phyloP scores from a whole-genome alignment of 257 asterid species.

The Nicotiana tabacum region DNA sequence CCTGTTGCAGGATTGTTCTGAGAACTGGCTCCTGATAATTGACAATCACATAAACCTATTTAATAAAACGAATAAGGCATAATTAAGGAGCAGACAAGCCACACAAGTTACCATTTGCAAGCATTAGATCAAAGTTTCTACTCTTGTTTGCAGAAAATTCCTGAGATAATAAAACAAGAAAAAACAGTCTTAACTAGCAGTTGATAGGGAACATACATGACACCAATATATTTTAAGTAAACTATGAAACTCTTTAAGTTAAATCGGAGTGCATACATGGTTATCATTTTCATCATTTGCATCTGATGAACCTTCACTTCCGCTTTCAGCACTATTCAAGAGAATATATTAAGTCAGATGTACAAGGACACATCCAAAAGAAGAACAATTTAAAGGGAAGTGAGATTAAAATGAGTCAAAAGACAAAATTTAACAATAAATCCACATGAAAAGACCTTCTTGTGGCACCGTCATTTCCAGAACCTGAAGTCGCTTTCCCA shows the following conservation, averaged over 20 bases:
- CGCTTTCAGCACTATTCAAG: slow-evolving; percentile 77
- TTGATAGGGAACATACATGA: not conserved
- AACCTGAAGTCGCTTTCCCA: slow-evolving; percentile 70
- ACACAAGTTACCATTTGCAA: slow-evolving; percentile 68
- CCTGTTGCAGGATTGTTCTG: slow-evolving; percentile 58
- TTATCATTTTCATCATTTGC: slow-evolving; percentile 72
- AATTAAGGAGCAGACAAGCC: slow-evolving; percentile 4
- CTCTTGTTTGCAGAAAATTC: slow-evolving; percentile 63
- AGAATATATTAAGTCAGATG: slow-evolving; percentile 16
- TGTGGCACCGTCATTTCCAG: slow-evolving; percentile 83
- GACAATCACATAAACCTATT: not conserved
- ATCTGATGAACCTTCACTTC: slow-evolving; percentile 80
- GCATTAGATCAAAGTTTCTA: slow-evolving; percentile 94
- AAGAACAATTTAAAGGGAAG: not conserved
- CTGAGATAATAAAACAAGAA: slow-evolving; percentile 29
- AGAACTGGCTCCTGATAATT: slow-evolving; percentile 13
- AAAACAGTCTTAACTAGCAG: not conserved
- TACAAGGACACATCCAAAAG: not conserved
- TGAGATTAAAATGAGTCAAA: not conserved
- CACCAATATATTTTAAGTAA: not conserved
- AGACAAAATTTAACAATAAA: not conserved
- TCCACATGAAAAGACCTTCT: slow-evolving; percentile 46
- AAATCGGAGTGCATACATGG: slow-evolving; percentile 37
- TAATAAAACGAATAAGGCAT: not conserved
- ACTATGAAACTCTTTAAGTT: not conserved